Evolutionary conservation across 805 yeast species (phyloP).

Genomic region (Candida succiphila): DNA sequence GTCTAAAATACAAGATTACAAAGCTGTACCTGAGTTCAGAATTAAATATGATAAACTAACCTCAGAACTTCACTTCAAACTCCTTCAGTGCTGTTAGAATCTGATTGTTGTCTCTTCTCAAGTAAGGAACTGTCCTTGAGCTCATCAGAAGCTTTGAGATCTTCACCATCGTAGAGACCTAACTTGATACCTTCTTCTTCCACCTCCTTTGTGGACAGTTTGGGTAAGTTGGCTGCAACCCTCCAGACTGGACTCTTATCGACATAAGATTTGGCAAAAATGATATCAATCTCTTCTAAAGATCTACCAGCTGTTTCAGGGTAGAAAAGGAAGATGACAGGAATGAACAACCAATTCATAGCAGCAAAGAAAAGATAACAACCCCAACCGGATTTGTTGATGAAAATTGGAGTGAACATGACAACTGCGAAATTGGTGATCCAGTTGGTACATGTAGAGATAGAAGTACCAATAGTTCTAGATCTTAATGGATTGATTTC

Average conservation of each 20-base stretch:
- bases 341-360: slow-evolving; percentile 50
- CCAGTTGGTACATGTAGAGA: slow-evolving; percentile 63
- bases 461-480: slow-evolving; percentile 59
- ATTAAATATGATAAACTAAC: too few relatives aligned
- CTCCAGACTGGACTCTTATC: slow-evolving; percentile 52
- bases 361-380: slow-evolving; percentile 61
- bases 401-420: slow-evolving; percentile 54
- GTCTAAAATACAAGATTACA: too few relatives aligned
- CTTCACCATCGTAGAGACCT: slow-evolving; percentile 32
- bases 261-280: slow-evolving; percentile 47
- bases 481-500: slow-evolving; percentile 59
- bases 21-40: too few relatives aligned
- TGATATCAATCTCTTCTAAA: slow-evolving; percentile 67
- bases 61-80: too few relatives aligned
- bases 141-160: background rate
- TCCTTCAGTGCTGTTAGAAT: too few relatives aligned
- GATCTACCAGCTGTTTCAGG: slow-evolving; percentile 75
- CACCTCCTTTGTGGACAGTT: slow-evolving; percentile 43
- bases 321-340: slow-evolving; percentile 55
- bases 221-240: slow-evolving; percentile 56
- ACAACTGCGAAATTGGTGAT: slow-evolving; percentile 58
- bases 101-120: too few relatives aligned
- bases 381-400: slow-evolving; percentile 46
- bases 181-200: slow-evolving; percentile 50
- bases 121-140: background rate